Conservation (phyloP, 345 rosid species). For the Dipteronia sinensis region DNA sequence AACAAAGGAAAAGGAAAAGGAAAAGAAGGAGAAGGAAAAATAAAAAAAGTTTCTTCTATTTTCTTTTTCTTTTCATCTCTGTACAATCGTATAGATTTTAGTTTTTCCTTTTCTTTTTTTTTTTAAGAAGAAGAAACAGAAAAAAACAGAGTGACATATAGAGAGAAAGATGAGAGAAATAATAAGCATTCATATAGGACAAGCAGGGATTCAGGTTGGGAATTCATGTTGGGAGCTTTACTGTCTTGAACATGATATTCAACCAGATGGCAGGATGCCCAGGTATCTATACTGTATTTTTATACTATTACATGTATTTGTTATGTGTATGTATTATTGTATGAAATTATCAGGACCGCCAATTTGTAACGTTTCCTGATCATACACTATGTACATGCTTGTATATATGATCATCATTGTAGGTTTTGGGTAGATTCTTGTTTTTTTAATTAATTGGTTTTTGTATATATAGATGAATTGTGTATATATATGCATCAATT, state of each 20-base stretch:
- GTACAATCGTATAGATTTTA: too few relatives aligned
- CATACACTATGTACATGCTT: background rate
- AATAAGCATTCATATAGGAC: constrained; percentile 71
- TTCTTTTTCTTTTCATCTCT: too few relatives aligned
- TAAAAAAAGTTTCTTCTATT: too few relatives aligned
- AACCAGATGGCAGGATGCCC: constrained; percentile 72
- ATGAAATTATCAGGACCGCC: background rate
- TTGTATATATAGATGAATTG: too few relatives aligned
- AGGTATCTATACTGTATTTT: constrained; percentile 26
- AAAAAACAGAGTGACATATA: background rate
- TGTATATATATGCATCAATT: too few relatives aligned
- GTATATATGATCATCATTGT: background rate
- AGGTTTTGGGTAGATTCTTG: too few relatives aligned
- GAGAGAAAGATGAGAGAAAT: constrained; percentile 56
- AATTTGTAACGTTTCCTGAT: too few relatives aligned
- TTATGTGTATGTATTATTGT: background rate
- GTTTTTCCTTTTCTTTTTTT: too few relatives aligned
- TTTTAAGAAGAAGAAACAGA: background rate
- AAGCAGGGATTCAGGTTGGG: constrained; percentile 80
- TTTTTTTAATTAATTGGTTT: too few relatives aligned
- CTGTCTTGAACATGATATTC: constrained; percentile 79
- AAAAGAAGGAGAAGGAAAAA: background rate
- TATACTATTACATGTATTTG: background rate
- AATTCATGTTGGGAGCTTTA: constrained; percentile 81
- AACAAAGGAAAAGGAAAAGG: background rate